A percentile compares a stretch with the other conserved stretches of the same genome.
Conservation (phyloP, 768 basidiomycete genomes). For the Thelephora aurantiotincta region DNA sequence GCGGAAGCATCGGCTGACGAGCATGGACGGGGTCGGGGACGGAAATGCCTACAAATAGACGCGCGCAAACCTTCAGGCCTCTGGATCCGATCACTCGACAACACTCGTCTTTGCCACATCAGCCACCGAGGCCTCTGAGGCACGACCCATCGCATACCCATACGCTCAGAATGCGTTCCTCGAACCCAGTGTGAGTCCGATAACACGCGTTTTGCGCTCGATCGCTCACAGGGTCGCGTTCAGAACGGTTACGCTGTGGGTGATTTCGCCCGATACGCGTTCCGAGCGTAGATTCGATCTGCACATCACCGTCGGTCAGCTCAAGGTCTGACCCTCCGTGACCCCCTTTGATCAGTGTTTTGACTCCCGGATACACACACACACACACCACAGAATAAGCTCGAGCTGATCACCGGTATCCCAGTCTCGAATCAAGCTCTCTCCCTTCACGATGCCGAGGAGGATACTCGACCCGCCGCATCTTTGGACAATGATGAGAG, state of each 20-base stretch:
- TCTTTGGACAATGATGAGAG: constrained; percentile 51
- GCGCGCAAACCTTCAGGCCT: too few species aligned
- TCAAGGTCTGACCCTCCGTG: constrained; percentile 47
- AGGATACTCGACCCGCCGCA: constrained; percentile 32
- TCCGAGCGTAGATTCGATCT: constrained; percentile 81
- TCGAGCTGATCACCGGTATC: constrained; percentile 89
- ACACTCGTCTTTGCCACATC: too few species aligned
- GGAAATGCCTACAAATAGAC: neutral
- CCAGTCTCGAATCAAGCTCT: constrained; percentile 60
- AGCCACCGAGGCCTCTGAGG: too few species aligned
- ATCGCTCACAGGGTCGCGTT: constrained; percentile 20
- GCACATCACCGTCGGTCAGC: constrained; percentile 55
- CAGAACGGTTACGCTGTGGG: constrained; percentile 50
- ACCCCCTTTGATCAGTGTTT: neutral
- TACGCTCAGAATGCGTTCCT: constrained; percentile 4
- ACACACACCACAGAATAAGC: constrained; percentile 27
- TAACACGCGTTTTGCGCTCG: too few species aligned
- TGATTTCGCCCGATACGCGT: constrained; percentile 77
- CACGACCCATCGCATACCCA: too few species aligned
- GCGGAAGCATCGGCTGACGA: neutral
- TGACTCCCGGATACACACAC: neutral
- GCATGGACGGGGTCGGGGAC: neutral
- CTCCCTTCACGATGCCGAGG: constrained; percentile 43
- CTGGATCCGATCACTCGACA: too few species aligned
- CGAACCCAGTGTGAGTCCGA: constrained; percentile 12